Percentiles rank a stretch among this genome's conserved stretches.
phyloP scores from a whole-genome alignment of 2,329 filamentous ascomycete species.

The Cercospora sesami region DNA sequence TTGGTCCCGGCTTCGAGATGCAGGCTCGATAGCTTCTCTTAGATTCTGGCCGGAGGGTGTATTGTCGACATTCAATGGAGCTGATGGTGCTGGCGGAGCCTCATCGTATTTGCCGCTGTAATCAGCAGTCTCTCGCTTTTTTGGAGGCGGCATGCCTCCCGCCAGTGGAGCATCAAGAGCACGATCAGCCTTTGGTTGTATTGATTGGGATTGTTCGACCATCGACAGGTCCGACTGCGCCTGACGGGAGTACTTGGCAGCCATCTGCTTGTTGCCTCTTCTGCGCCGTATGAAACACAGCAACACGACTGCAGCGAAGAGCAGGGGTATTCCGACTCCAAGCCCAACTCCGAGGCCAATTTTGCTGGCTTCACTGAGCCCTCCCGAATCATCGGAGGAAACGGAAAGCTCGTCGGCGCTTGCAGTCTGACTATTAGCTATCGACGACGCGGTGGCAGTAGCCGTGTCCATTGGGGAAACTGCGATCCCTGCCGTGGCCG shows the following conservation, averaged over 20 bases:
- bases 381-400: background rate
- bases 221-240: slow-evolving; percentile 25
- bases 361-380: slow-evolving; percentile 20
- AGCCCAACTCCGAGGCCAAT: slow-evolving; percentile 25
- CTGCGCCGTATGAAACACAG: slow-evolving; percentile 18
- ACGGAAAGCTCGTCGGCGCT: background rate
- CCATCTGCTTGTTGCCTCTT: slow-evolving; percentile 3
- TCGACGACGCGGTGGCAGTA: background rate
- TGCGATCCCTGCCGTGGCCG: background rate
- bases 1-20: slow-evolving; percentile 2
- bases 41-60: slow-evolving; percentile 15
- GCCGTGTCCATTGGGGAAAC: background rate
- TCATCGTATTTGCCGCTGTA: slow-evolving; percentile 7
- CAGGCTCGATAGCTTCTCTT: slow-evolving; percentile 12
- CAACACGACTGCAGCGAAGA: slow-evolving; percentile 17
- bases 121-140: background rate
- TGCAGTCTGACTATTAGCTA: background rate
- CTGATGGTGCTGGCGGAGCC: slow-evolving; percentile 2
- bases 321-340: slow-evolving; percentile 19
- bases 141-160: background rate
- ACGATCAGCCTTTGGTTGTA: slow-evolving; percentile 2
- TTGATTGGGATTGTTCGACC: slow-evolving; percentile 20
- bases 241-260: slow-evolving; percentile 18
- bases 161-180: background rate
- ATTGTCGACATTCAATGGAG: slow-evolving; percentile 8